Base-by-base conservation (phyloP, 2,329 filamentous ascomycete species). In the Penicillium sp. region DNA sequence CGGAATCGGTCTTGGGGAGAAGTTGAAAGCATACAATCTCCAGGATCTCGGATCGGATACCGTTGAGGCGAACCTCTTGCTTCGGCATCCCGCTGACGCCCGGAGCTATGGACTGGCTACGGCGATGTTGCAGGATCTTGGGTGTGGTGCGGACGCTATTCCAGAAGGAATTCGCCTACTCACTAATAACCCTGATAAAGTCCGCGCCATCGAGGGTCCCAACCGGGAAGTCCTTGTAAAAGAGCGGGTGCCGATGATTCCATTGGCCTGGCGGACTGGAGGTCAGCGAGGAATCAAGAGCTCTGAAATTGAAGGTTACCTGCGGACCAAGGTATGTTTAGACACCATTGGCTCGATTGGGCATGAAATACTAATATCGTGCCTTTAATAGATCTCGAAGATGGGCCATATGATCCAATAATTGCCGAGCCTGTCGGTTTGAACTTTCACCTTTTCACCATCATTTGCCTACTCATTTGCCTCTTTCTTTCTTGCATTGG, bases 171-270 rank as follows among this genome's bases (percentile, higher is more conserved):
- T 97, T 49, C 81, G 90, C 34, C 76, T 99, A 47, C 76, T 99
- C 64, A 99, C 94, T 9, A 99, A 99, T 72, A 99, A 99, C 67
- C 94, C 94, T 0, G 94, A 99, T 65, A 99, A 99, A 78, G 90
- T 99, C 39, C 81, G 91, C 14, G 94, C 94, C 0, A 89, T 99
- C 0, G 94, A 99, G 72, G 94, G 94, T 0, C 92, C 92, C 0
- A 90, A 90, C 61, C 79, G 91, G 10, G 93, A 99, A 75, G 81
- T 99, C 11, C 81, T 88, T 8, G 94, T 99, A 2, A 89, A 83
- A 61, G 93, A 97, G 74, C 79, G 94, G 42, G 92, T 99, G 11
- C 87, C 92, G 1, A 99, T 99, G 94, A 87, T 99, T 54, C 94
- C 94, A 3, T 71, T 97, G 57, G 92, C 91, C 9, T 99, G 94